Evolutionary conservation across 495 filamentous ascomycete genomes (phyloP), one percentile per base, ranked within the genome.

Genomic region (Annulohypoxylon stygium): DNA sequence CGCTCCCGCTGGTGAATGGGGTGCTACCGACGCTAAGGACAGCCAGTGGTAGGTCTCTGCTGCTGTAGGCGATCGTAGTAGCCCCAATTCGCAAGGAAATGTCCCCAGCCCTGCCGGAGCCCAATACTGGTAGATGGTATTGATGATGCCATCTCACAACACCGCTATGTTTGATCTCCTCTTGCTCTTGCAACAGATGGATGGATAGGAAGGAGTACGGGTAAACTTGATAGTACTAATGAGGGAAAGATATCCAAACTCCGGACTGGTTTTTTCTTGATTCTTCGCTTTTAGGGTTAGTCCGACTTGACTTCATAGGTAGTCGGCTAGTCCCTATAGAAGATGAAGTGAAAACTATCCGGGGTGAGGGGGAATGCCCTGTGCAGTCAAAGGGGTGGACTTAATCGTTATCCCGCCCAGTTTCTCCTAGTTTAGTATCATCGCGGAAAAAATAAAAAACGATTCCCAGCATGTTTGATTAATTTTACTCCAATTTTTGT

Each of bases 201-300:
- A 25, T 64, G 34, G 50, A 18, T 67, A 33, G 51, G 65, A 54
- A 53, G 70, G 58, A 77, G 80, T 76, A 77, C 61, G 79, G 81
- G 82, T 83, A 71, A 81, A 84, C 88, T 87, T 90, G 86, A 88
- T 82, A 83, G 90, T 89, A 88, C 93, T 96, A 86, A 97, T 91
- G 94, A 97, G 93, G 94, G 94, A 97, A 97, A 97, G 94, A 97
- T 93, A 96, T 89, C 86, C 82, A 76, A 75, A 61, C 75, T 70
- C 59, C 12, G 71, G 50, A 64, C 51, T 66, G 55, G 70, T 65
- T 63, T 61, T 66, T 83, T 86, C 82, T 47, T 67, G 34, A 55
- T 65, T 68, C 59, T 33, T 48, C 61, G 30, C 33, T 39, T 1
- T 60, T 59, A 11, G 34, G 34, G 16, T 39, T 50, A 4, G 36